These are phyloP conservation scores for Botrytis porri DNA, from an alignment of 2,329 filamentous ascomycete genomes.

Conservation along the genomic window DNA sequence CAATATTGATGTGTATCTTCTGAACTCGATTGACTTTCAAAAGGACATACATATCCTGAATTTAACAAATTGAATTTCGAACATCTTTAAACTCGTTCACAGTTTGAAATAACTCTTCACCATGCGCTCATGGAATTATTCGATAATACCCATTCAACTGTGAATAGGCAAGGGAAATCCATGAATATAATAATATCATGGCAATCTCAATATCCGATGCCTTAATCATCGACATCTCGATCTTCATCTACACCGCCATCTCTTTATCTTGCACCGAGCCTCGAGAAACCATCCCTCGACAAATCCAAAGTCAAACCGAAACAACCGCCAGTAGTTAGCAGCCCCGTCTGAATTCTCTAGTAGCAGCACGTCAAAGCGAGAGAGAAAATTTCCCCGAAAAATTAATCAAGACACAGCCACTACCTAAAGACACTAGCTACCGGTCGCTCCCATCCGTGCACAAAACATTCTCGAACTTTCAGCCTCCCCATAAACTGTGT, in stretches of 20 bases:
- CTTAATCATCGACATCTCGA: conserved; percentile 1
- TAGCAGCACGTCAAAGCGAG: conserved; percentile 3
- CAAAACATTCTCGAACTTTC: not conserved
- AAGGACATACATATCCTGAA: too few species aligned
- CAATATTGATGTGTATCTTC: not conserved
- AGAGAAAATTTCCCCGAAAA: not conserved
- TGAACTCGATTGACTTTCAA: not conserved
- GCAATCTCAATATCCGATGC: not conserved
- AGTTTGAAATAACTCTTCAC: not conserved
- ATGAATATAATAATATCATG: not conserved
- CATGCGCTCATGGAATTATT: not conserved
- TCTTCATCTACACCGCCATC: conserved; percentile 8
- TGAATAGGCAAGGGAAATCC: not conserved
- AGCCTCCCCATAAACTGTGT: not conserved
- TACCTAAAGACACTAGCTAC: not conserved
- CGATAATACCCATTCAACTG: not conserved
- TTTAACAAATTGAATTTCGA: not conserved
- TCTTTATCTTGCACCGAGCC: conserved; percentile 5
- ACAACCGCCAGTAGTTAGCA: not conserved
- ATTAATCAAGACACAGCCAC: not conserved
- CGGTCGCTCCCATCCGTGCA: not conserved
- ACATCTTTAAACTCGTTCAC: too few species aligned
- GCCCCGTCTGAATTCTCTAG: not conserved
- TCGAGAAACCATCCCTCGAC: not conserved
- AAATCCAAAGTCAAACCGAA: not conserved